Conservation (phyloP, 2,329 filamentous ascomycete species). For the Ophiocordyceps robertsii region DNA sequence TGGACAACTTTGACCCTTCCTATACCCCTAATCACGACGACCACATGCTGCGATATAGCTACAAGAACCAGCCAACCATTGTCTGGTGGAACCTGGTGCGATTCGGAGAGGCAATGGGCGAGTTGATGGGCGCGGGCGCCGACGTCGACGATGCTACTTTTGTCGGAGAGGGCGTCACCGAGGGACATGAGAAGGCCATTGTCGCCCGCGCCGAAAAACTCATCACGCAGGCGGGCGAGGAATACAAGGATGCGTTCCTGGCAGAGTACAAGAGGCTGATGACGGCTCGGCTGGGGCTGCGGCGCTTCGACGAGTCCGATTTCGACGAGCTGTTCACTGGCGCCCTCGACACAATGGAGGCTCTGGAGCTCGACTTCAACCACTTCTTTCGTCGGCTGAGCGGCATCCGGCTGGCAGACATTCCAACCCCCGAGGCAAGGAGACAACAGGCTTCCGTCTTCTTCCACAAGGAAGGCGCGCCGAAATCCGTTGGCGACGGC, state of each 20-base stretch:
- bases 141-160: slow-evolving; percentile 62
- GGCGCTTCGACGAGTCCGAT: slow-evolving; percentile 53
- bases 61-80: slow-evolving; percentile 86
- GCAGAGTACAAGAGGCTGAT: slow-evolving; percentile 83
- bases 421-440: slow-evolving; percentile 51
- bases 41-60: slow-evolving; percentile 72
- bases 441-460: slow-evolving; percentile 55
- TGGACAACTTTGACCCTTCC: slow-evolving; percentile 87
- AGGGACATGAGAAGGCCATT: slow-evolving; percentile 52
- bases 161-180: slow-evolving; percentile 52
- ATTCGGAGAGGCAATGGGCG: slow-evolving; percentile 77
- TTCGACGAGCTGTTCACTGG: slow-evolving; percentile 75
- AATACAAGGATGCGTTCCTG: slow-evolving; percentile 79
- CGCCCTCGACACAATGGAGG: slow-evolving; percentile 68
- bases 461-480: slow-evolving; percentile 63
- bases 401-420: slow-evolving; percentile 42
- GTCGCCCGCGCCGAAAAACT: slow-evolving; percentile 70
- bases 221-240: slow-evolving; percentile 69
- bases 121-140: slow-evolving; percentile 68
- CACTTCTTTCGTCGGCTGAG: slow-evolving; percentile 81
- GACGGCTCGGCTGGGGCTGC: slow-evolving; percentile 65
- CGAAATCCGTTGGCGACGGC: slow-evolving; percentile 43
- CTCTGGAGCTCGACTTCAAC: slow-evolving; percentile 79
- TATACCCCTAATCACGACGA: slow-evolving; percentile 99
- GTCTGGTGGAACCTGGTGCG: slow-evolving; percentile 99